Evolutionary conservation across 148 eudicot genomes (phyloP).

Genomic region (Spergularia bocconei): DNA sequence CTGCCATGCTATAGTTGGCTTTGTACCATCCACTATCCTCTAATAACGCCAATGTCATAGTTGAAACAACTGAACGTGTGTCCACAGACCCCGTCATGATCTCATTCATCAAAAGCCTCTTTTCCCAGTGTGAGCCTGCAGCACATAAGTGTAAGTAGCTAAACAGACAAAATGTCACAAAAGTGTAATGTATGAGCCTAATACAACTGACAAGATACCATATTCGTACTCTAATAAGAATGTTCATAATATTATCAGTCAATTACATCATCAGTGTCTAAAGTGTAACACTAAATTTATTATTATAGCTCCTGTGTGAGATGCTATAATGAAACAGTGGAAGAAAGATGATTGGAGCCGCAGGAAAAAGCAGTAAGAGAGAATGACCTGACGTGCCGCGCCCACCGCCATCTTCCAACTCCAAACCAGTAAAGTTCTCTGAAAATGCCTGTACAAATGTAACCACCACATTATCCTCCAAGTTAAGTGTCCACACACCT

Average conservation of each 20-base stretch:
- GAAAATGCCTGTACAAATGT: constrained; percentile 71
- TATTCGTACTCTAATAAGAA: not conserved
- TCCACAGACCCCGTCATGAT: constrained; percentile 99
- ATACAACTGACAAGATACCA: constrained; percentile 3
- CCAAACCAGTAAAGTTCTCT: constrained; percentile 91
- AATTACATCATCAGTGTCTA: not conserved
- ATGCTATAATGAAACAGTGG: too few species aligned
- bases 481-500: not conserved
- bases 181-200: not conserved
- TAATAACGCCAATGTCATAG: constrained; percentile 89
- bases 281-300: not conserved
- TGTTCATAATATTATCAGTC: not conserved
- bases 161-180: constrained; percentile 2
- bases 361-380: constrained; percentile 9
- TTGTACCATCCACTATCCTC: constrained; percentile 99
- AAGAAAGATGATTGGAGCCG: not conserved
- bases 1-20: constrained; percentile 97
- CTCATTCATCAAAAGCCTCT: constrained; percentile 97
- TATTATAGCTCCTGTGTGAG: not conserved
- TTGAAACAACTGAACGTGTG: constrained; percentile 90
- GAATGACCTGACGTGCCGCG: constrained; percentile 96
- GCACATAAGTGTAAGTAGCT: constrained; percentile 23
- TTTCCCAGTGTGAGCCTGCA: constrained; percentile 99
- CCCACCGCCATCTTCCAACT: constrained; percentile 99
- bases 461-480: constrained; percentile 17